phyloP scores from a whole-genome alignment of 306 rosid genomes.

The Acacia melanoxylon region DNA sequence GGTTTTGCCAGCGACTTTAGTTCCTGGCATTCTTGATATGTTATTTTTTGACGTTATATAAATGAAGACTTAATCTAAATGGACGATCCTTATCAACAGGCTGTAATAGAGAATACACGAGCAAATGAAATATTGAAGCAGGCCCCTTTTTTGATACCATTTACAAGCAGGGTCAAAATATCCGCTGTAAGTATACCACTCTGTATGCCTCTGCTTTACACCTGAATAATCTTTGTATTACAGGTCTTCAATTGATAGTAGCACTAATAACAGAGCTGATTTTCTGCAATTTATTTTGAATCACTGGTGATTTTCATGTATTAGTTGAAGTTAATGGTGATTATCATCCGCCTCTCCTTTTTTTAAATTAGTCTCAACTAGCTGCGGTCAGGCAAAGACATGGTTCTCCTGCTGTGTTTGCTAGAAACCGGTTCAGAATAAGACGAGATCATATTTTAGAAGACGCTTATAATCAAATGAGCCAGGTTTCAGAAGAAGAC shows the following conservation, averaged over 20 bases:
- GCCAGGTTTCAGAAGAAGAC: constrained; percentile 88
- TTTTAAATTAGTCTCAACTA: constrained; percentile 73
- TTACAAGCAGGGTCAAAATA: constrained; percentile 98
- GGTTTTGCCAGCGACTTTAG: background rate
- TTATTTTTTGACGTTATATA: constrained; percentile 15
- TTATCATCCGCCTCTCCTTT: constrained; percentile 18
- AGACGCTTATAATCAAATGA: constrained; percentile 96
- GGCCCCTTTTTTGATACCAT: constrained; percentile 94
- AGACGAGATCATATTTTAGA: constrained; percentile 89
- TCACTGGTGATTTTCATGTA: constrained; percentile 20
- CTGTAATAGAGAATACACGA: constrained; percentile 71
- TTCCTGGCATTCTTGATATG: background rate
- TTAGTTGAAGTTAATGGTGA: constrained; percentile 10
- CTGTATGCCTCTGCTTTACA: constrained; percentile 22
- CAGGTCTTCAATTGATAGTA: background rate
- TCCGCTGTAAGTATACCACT: constrained; percentile 65
- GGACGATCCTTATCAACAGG: constrained; percentile 46
- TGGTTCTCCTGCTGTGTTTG: constrained; percentile 64
- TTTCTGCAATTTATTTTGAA: constrained; percentile 11
- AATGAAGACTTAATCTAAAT: constrained; percentile 9
- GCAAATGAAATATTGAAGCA: constrained; percentile 93
- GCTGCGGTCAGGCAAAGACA: constrained; percentile 79
- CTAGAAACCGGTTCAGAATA: constrained; percentile 87
- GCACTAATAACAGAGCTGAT: background rate
- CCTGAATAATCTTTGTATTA: constrained; percentile 17